Evolutionary conservation across 2,329 filamentous ascomycete genomes (phyloP), one percentile per base, ranked within the genome.

Genomic region (Claviceps digitariae): DNA sequence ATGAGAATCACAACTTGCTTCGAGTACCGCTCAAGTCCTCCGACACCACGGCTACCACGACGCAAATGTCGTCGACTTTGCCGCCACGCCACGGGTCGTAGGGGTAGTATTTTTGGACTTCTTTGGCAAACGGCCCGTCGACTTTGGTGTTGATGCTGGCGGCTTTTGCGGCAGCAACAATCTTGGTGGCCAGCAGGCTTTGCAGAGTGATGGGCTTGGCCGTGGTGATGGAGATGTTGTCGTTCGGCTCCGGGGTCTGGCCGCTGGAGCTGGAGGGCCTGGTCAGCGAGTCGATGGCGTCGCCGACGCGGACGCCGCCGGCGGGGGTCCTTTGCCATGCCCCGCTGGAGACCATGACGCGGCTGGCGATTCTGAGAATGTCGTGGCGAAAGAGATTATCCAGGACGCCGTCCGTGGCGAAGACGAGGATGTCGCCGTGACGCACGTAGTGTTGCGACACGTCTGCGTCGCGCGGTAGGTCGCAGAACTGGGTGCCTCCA

Each of bases 61-160:
- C 89, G 62, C 89, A 91, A 55, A 98, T 96, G 67, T 98, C 93
- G 66, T 98, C 93, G 21, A 94, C 81, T 69, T 98, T 98, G 51
- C 93, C 93, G 54, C 93, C 93, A 55, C 82, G 82, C 81, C 88
- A 98, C 55, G 83, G 81, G 67, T 97, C 91, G 40, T 84, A 75
- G 0, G 93, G 91, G 61, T 87, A 95, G 64, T 87, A 83, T 63
- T 84, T 87, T 66, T 93, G 88, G 21, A 96, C 89, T 67, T 96
- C 90, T 69, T 88, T 95, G 43, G 93, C 90, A 68, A 98, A 98
- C 0, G 93, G 93, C 0, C 91, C 90, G 66, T 97, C 87, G 51
- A 87, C 73, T 62, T 86, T 88, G 49, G 77, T 79, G 68, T 95
- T 90, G 54, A 87, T 69, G 64, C 90, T 94, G 7, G 90, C 90